phyloP scores from a whole-genome alignment of 2,329 filamentous ascomycete species.

The Hypoxylon sp. region DNA sequence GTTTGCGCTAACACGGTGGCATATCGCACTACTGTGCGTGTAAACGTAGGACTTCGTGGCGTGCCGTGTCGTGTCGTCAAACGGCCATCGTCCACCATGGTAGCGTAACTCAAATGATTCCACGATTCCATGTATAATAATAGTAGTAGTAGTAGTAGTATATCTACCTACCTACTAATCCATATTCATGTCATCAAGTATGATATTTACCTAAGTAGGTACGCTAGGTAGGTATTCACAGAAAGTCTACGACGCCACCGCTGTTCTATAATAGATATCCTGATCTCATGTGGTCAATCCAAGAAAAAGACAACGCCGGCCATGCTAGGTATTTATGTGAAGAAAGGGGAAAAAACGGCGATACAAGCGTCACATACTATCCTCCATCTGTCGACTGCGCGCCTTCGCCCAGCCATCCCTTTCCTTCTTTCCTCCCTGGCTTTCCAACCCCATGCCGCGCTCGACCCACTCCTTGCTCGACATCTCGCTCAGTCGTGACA shows the following conservation, averaged over 20 bases:
- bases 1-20: constrained; percentile 2
- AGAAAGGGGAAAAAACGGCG: constrained; percentile 9
- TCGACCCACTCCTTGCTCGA: constrained; percentile 95
- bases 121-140: constrained; percentile 4
- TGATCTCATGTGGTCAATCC: constrained; percentile 4
- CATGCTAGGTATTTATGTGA: too few relatives aligned
- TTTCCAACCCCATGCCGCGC: constrained; percentile 74
- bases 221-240: too few relatives aligned
- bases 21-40: constrained; percentile 1
- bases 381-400: constrained; percentile 73
- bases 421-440: constrained; percentile 69
- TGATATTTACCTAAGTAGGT: constrained; percentile 4
- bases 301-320: constrained; percentile 12
- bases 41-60: too few relatives aligned
- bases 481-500: constrained; percentile 90
- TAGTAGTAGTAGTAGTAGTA: too few relatives aligned
- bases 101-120: too few relatives aligned
- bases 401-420: constrained; percentile 71
- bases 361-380: constrained; percentile 62
- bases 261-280: constrained; percentile 7
- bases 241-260: constrained; percentile 2
- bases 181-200: too few relatives aligned
- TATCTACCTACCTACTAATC: too few relatives aligned
- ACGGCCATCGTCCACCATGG: too few relatives aligned
- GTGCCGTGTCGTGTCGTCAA: too few relatives aligned